Percentiles rank a stretch among this genome's conserved stretches.
Conservation (phyloP, 306 rosid genomes). For the Fagus sylvatica region DNA sequence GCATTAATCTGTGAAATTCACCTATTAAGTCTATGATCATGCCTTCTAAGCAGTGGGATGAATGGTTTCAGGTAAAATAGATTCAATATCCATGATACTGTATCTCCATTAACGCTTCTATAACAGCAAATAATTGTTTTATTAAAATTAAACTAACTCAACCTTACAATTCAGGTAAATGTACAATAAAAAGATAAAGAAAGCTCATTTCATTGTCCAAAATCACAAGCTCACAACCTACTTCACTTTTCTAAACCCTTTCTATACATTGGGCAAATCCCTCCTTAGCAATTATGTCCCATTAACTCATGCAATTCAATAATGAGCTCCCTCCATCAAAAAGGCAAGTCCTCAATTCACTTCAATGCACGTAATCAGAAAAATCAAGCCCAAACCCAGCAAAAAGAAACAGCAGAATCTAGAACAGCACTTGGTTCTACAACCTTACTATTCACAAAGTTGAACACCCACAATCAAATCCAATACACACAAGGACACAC, state of each 20-base stretch:
- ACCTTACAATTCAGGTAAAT: not conserved
- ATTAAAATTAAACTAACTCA: too few species aligned
- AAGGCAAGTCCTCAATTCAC: not conserved
- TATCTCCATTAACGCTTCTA: not conserved
- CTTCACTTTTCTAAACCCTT: not conserved
- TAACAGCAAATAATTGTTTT: too few species aligned
- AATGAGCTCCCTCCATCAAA: not conserved
- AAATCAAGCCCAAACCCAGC: not conserved
- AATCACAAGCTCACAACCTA: not conserved
- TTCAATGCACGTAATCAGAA: not conserved
- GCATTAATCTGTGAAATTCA: not conserved
- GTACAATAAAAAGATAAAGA: too few species aligned
- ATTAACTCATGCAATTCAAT: not conserved
- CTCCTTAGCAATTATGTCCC: not conserved
- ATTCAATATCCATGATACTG: not conserved
- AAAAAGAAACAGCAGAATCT: not conserved
- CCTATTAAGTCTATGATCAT: not conserved
- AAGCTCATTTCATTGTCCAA: too few species aligned
- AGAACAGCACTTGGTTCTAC: not conserved
- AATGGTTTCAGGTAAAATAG: not conserved
- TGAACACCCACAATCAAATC: slow-evolving; percentile 3
- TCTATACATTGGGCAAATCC: not conserved
- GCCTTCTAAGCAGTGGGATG: not conserved
- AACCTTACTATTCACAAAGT: not conserved
- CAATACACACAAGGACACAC: not conserved